Percentiles rank a stretch among this genome's conserved stretches.
phyloP scores from a whole-genome alignment of 192 early-diverging fungal genomes.

The Umbelopsis isabellina region DNA sequence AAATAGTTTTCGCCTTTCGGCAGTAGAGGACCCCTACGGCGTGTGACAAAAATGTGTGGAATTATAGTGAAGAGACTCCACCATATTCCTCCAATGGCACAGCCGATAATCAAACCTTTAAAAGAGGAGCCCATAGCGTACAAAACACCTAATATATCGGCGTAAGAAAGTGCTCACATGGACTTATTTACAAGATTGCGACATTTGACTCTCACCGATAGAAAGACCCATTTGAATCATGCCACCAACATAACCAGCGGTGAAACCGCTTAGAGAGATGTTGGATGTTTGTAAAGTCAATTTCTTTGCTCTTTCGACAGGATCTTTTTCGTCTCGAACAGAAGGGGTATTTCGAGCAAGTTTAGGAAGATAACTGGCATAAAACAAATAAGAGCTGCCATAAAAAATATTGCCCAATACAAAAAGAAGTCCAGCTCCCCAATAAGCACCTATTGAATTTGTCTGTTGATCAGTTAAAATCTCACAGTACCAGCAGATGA shows the following conservation, averaged over 20 bases:
- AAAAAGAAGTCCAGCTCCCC: conserved; percentile 38
- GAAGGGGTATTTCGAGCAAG: conserved; percentile 43
- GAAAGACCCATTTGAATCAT: neutral
- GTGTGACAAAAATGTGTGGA: conserved; percentile 41
- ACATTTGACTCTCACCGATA: neutral
- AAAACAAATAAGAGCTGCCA: conserved; percentile 53
- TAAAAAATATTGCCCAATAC: conserved; percentile 42
- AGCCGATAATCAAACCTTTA: conserved; percentile 35
- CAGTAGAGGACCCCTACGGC: conserved; percentile 48
- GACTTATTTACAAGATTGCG: too few relatives aligned
- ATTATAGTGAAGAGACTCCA: conserved; percentile 49
- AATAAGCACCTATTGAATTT: conserved; percentile 38
- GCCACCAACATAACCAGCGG: neutral
- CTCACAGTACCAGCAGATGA: neutral
- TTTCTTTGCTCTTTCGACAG: neutral
- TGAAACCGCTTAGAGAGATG: neutral
- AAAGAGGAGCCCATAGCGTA: neutral
- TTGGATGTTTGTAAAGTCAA: conserved; percentile 1
- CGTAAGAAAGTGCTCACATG: too few relatives aligned
- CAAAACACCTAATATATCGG: neutral
- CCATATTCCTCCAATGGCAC: conserved; percentile 49
- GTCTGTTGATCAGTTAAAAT: neutral
- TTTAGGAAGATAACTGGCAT: conserved; percentile 55
- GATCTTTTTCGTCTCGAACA: conserved; percentile 10
- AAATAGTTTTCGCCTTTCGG: conserved; percentile 43